Base-by-base conservation (phyloP, 1,139 yeast species). In the Scheffersomyces quercinus region DNA sequence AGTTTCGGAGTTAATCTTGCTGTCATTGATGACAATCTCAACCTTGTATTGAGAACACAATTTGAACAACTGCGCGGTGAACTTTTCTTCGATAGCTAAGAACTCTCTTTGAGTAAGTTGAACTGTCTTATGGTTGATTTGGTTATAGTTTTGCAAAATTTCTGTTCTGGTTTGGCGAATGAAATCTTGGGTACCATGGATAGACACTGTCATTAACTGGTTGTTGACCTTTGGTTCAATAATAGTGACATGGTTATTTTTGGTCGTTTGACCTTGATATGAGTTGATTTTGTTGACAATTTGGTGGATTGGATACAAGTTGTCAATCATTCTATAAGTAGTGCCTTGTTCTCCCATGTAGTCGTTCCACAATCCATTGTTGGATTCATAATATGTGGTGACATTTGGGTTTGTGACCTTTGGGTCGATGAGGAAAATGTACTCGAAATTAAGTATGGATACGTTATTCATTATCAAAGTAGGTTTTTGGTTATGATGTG, bases 31-130 rank as follows among this genome's bases (percentile, higher is more conserved):
- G 16, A 78, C 52, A 29, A 83, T 68, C 46, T 82, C 82, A 10
- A 81, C 82, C 3, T 70, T 62, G 49, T 74, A 73, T 41, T 62
- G 69, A 12, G 60, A 52, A 5, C 84, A 74, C 24, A 83, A 55
- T 24, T 69, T 63, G 14, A 65, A 60, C 46, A 84, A 56, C 42
- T 51, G 55, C 32, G 47, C 45, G 46, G 64, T 54, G 47, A 68
- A 65, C 9, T 51, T 48, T 12, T 61, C 55, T 29, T 55, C 53
- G 16, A 68, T 57, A 14, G 50, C 52, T 43, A 55, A 46, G 43
- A 65, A 57, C 44, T 63, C 68, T 9, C 45, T 41, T 1, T 54
- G 51, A 26, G 59, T 52, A 41, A 77, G 51, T 4, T 58, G 56
- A 35, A 77, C 58, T 20, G 64, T 55, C 47, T 75, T 68, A 49